Conservation (phyloP, 2,329 filamentous ascomycete genomes). For the Ascocoryne sarcoides region DNA sequence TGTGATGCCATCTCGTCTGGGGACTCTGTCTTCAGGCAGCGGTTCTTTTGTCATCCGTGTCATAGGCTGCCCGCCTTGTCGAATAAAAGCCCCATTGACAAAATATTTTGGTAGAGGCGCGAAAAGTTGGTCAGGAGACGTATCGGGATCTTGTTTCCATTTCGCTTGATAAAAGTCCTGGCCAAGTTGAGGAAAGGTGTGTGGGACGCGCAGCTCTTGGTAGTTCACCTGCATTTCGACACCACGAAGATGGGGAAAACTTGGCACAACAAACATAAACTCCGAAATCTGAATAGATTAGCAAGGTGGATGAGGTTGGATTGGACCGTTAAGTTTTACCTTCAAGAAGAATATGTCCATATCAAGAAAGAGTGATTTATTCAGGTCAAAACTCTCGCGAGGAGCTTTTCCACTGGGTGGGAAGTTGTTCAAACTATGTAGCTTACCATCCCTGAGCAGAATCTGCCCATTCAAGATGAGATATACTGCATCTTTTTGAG, state of each 20-base stretch:
- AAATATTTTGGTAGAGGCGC: constrained; percentile 51
- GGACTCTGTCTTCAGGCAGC: constrained; percentile 46
- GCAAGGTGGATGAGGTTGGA: constrained; percentile 5
- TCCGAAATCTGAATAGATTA: constrained; percentile 44
- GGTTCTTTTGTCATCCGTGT: constrained; percentile 37
- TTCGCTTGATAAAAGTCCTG: constrained; percentile 33
- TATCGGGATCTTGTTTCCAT: constrained; percentile 51
- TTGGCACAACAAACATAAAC: constrained; percentile 49
- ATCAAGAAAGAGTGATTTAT: constrained; percentile 33
- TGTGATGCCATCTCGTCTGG: constrained; percentile 43
- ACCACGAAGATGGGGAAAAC: constrained; percentile 47
- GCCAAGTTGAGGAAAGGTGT: constrained; percentile 9
- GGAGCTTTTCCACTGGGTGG: constrained; percentile 27
- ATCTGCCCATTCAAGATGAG: constrained; percentile 48
- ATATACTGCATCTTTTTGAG: constrained; percentile 54
- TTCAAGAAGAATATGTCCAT: constrained; percentile 61
- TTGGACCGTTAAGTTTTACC: constrained; percentile 32
- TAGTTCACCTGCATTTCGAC: constrained; percentile 50
- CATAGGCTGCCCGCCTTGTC: constrained; percentile 41
- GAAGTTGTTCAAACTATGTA: constrained; percentile 45
- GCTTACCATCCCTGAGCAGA: constrained; percentile 40
- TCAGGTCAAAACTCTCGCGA: constrained; percentile 14
- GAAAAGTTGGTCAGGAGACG: constrained; percentile 42
- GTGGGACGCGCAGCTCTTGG: constrained; percentile 35
- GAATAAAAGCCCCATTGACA: constrained; percentile 44